Evolutionary conservation across 345 rosid genomes (phyloP).

Genomic region (Brassica incana): DNA sequence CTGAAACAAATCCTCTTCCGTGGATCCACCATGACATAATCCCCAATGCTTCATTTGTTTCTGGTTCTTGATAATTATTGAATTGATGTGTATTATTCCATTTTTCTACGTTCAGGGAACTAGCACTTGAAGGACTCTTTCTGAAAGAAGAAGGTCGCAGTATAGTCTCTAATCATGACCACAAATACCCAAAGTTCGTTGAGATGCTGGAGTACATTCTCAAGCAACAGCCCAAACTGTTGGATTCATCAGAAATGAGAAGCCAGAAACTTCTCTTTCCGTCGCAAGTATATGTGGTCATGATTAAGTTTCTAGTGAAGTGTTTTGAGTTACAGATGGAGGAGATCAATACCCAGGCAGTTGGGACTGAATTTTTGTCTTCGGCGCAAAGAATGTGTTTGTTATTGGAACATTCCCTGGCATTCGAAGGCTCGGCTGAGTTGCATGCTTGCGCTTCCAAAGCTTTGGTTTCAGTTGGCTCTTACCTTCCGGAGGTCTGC

Average conservation of each 20-base stretch:
- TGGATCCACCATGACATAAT: conserved; percentile 5
- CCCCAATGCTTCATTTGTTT: conserved; percentile 11
- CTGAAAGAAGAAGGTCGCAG: conserved; percentile 56
- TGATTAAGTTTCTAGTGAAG: conserved; percentile 75
- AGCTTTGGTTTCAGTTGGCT: conserved; percentile 71
- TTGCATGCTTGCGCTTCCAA: conserved; percentile 83
- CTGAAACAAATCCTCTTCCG: neutral
- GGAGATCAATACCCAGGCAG: conserved; percentile 49
- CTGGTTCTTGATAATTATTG: conserved; percentile 13
- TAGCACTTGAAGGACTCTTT: conserved; percentile 88
- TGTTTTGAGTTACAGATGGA: conserved; percentile 83
- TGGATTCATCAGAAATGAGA: conserved; percentile 66
- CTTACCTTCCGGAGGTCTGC: conserved; percentile 79
- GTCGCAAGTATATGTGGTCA: conserved; percentile 67
- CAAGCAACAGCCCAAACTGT: conserved; percentile 70
- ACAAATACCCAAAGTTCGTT: conserved; percentile 67
- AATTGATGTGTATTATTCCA: neutral
- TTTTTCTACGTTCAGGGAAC: conserved; percentile 53
- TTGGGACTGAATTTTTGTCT: conserved; percentile 60
- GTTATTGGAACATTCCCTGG: conserved; percentile 86
- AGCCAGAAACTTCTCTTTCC: conserved; percentile 79
- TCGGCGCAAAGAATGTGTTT: conserved; percentile 67
- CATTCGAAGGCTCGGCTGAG: conserved; percentile 78
- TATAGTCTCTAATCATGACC: conserved; percentile 46
- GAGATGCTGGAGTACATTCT: conserved; percentile 73